Base-by-base conservation (phyloP, 2,329 filamentous ascomycete species). In the Coniochaeta ligniaria region DNA sequence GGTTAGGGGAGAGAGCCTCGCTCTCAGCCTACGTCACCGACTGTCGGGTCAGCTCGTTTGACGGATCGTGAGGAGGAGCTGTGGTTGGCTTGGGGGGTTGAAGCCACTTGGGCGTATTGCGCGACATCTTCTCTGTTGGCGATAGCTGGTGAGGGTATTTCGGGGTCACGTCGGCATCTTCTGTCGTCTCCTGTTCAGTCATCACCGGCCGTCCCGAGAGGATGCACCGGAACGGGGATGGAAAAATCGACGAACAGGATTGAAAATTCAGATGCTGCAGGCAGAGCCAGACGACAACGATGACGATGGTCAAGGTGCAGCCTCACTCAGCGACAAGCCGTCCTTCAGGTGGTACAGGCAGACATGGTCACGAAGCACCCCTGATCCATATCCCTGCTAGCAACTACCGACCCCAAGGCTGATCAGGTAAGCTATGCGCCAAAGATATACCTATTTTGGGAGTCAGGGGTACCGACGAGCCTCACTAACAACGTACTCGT, bases 11-110 rank as follows among this genome's bases (percentile, higher is more conserved):
- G 26, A 52, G 47, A 28, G 47, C 47, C 47, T 52, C 9, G 47
- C 47, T 52, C 47, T 52, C 47, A 52, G 47, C 47, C 47, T 52
- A 52, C 47, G 47, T 52, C 47, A 52, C 47, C 47, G 47, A 52
- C 47, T 17, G 12, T 17, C n/a, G 14, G 24, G 47, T 52, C 47
- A 52, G 47, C 47, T 52, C 47, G 26, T 31, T 52, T 31, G 47
- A 28, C 47, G 31, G 24, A n/a, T 52, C 14, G 24, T 28, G 22
- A 6, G 16, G 1, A 5, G 12, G 3, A n/a, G 47, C 5, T 26
- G 6, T 52, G 47, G 47, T 52, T 52, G 47, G 47, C 47, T 52
- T 52, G 43, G 11, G 7, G 20, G 12, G 4, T 26, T 26, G 20
- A 47, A 26, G 43, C 43, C 43, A 47, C 43, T 20, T 41, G 5